Conservation (phyloP, 768 basidiomycete species). For the Lactarius indigo region DNA sequence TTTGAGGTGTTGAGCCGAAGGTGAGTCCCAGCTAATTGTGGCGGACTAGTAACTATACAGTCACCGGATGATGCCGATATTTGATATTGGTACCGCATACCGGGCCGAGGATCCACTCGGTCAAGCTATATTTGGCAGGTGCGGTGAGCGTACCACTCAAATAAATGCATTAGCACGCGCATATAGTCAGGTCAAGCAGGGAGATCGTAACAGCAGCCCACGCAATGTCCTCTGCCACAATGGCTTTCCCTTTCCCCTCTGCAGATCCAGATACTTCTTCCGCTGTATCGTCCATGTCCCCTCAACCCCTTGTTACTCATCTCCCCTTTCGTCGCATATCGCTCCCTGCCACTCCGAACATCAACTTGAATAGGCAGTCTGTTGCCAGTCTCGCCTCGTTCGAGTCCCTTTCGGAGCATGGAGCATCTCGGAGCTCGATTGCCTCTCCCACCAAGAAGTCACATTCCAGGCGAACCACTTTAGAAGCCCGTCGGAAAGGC, state of each 20-base stretch:
- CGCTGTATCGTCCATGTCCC: conserved; percentile 6
- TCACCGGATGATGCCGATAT: conserved; percentile 10
- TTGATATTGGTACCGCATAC: neutral
- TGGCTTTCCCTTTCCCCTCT: conserved; percentile 27
- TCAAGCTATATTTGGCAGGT: neutral
- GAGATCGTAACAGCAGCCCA: neutral
- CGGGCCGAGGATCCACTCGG: neutral
- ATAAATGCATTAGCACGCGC: neutral
- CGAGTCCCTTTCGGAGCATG: conserved; percentile 64
- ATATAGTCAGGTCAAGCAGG: neutral
- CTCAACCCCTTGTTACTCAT: conserved; percentile 48
- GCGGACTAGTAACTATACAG: conserved; percentile 15
- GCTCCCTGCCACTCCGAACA: conserved; percentile 38
- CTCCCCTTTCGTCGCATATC: conserved; percentile 49
- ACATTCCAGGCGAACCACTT: conserved; percentile 35
- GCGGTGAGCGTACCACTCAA: neutral
- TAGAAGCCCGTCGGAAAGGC: conserved; percentile 40
- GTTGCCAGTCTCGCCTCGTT: conserved; percentile 69
- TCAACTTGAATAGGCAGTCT: conserved; percentile 53
- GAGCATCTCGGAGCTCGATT: conserved; percentile 28
- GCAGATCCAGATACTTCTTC: conserved; percentile 12
- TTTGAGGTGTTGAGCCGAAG: neutral
- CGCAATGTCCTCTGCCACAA: conserved; percentile 1
- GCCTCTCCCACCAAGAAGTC: conserved; percentile 32
- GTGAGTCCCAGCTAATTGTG: neutral